Evolutionary conservation across 371 early-diverging fungal species (phyloP).

Genomic region (Thermomucor indicae-seudaticae): DNA sequence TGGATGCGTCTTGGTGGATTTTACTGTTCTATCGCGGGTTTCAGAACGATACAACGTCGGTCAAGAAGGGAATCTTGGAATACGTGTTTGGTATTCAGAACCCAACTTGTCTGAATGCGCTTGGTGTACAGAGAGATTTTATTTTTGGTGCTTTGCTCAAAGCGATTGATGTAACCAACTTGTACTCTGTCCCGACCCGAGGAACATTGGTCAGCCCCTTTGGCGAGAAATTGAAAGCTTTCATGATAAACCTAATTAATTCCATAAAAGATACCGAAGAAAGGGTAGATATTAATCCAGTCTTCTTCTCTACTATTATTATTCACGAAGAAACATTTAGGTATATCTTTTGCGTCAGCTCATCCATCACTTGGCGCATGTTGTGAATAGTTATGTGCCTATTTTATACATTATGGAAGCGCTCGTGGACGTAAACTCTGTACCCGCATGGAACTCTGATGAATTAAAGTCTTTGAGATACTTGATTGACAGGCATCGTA

Average conservation of each 20-base stretch:
- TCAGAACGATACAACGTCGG: conserved; percentile 33
- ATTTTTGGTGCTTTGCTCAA: conserved; percentile 38
- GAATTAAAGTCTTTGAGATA: conserved; percentile 40
- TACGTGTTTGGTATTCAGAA: conserved; percentile 32
- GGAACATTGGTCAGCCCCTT: conserved; percentile 43
- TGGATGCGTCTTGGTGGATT: conserved; percentile 46
- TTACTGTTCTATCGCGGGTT: conserved; percentile 38
- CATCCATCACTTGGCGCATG: conserved; percentile 39
- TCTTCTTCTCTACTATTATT: background rate
- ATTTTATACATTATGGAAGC: conserved; percentile 40
- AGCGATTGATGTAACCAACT: conserved; percentile 23
- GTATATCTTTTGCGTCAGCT: conserved; percentile 27
- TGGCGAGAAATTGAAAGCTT: conserved; percentile 33
- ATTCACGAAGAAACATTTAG: conserved; percentile 1
- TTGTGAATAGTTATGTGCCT: conserved; percentile 28
- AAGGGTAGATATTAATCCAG: conserved; percentile 13
- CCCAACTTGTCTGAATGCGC: conserved; percentile 13
- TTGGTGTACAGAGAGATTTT: conserved; percentile 30
- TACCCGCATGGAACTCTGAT: conserved; percentile 36
- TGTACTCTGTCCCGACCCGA: conserved; percentile 37
- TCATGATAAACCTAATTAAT: conserved; percentile 17
- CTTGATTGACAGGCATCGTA: conserved; percentile 38
- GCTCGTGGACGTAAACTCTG: conserved; percentile 18
- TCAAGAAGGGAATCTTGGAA: conserved; percentile 36
- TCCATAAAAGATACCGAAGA: conserved; percentile 15